Percentiles rank a stretch among this genome's conserved stretches.
Conservation (phyloP, 305 asterid species). For the Fraxinus dipetala region DNA sequence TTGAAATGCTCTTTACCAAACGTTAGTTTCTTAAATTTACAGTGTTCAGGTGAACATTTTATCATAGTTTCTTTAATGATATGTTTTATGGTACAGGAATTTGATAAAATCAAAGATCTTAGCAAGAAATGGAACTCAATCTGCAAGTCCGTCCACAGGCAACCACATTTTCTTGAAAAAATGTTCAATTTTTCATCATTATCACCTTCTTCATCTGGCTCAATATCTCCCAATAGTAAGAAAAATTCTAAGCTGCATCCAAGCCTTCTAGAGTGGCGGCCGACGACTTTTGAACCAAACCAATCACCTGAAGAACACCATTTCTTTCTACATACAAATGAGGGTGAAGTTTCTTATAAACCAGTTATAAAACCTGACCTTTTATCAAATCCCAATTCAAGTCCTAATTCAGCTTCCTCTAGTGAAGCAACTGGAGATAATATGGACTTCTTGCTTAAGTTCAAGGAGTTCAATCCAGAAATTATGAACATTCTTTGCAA, state of each 20-base stretch:
- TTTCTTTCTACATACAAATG: slow-evolving; percentile 34
- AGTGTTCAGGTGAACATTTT: slow-evolving; percentile 2
- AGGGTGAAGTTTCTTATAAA: slow-evolving; percentile 31
- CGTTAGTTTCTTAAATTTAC: background rate
- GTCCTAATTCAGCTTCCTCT: slow-evolving; percentile 95
- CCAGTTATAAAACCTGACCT: slow-evolving; percentile 59
- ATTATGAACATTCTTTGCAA: slow-evolving; percentile 36
- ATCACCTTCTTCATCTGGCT: slow-evolving; percentile 71
- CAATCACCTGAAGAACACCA: slow-evolving; percentile 38
- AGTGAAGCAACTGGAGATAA: slow-evolving; percentile 77
- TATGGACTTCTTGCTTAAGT: slow-evolving; percentile 30
- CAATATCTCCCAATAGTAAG: slow-evolving; percentile 54
- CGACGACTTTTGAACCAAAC: slow-evolving; percentile 40
- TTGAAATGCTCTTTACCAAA: background rate
- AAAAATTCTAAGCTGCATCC: slow-evolving; percentile 36
- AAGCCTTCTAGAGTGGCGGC: slow-evolving; percentile 57
- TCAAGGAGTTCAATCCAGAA: slow-evolving; percentile 43
- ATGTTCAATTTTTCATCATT: slow-evolving; percentile 42
- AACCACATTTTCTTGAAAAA: slow-evolving; percentile 63
- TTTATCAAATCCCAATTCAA: slow-evolving; percentile 81
- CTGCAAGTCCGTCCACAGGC: slow-evolving; percentile 60
- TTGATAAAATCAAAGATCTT: slow-evolving; percentile 46
- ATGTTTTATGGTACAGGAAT: slow-evolving; percentile 40
- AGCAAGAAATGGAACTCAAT: slow-evolving; percentile 83
- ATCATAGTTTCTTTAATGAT: slow-evolving; percentile 9